phyloP scores from a whole-genome alignment of 179 eudicot species.

The Heliamphora pulchella region DNA sequence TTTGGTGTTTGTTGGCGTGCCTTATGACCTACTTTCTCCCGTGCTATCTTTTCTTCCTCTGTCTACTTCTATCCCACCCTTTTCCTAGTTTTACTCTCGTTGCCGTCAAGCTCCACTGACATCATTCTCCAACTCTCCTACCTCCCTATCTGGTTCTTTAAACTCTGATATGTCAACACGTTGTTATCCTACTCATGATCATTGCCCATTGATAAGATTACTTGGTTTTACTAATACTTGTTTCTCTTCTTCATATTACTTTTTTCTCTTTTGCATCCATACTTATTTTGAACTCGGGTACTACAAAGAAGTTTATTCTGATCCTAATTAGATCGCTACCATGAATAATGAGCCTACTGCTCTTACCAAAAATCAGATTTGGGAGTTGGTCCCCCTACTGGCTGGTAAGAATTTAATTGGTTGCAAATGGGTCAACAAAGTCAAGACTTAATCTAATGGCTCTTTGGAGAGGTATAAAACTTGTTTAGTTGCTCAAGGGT shows the following conservation, averaged over 20 bases:
- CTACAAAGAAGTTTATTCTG: not conserved
- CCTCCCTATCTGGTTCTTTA: not conserved
- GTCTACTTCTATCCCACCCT: too few species aligned
- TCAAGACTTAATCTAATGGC: not conserved
- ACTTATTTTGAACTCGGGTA: not conserved
- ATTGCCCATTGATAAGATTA: not conserved
- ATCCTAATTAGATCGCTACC: not conserved
- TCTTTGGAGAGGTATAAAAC: not conserved
- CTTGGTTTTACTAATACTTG: not conserved
- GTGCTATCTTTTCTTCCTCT: too few species aligned
- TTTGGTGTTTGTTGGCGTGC: too few species aligned
- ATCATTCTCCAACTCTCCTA: too few species aligned
- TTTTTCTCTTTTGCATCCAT: not conserved
- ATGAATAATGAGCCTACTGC: not conserved
- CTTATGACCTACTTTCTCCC: too few species aligned
- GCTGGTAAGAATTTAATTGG: not conserved
- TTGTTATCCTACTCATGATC: not conserved
- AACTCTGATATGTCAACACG: not conserved
- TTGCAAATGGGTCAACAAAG: not conserved
- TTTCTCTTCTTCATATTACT: not conserved
- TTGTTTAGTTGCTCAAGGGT: not conserved
- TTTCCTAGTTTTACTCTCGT: too few species aligned
- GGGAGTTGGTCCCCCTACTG: not conserved
- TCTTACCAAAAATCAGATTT: not conserved
- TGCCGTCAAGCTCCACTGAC: too few species aligned